These are phyloP conservation scores for Plantago coronopus DNA, from an alignment of 305 asterid genomes.

Conservation along the genomic window DNA sequence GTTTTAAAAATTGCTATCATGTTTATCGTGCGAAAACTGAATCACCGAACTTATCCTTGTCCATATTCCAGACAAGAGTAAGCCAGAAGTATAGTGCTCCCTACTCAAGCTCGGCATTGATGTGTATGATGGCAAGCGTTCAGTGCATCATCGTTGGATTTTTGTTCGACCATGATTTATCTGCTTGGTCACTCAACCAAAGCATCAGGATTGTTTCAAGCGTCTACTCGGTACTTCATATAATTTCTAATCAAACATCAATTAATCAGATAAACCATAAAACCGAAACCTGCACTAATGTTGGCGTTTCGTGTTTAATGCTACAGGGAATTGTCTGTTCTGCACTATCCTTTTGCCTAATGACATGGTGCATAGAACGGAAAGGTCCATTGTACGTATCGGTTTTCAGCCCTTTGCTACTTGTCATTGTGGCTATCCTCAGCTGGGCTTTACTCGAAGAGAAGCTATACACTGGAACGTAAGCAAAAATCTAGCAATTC, in stretches of 20 bases:
- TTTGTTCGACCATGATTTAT: slow-evolving; percentile 40
- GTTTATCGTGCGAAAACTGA: slow-evolving; percentile 1
- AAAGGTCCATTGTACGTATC: slow-evolving; percentile 89
- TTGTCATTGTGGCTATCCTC: slow-evolving; percentile 71
- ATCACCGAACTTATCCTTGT: background rate
- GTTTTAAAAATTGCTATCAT: background rate
- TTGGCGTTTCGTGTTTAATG: background rate
- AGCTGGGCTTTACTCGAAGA: slow-evolving; percentile 80
- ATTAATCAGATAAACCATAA: background rate
- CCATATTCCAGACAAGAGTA: slow-evolving; percentile 43
- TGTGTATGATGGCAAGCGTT: slow-evolving; percentile 69
- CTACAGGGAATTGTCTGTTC: slow-evolving; percentile 73
- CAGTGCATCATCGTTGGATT: slow-evolving; percentile 62
- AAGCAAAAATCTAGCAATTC: slow-evolving; percentile 21
- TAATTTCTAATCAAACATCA: background rate
- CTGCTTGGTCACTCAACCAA: slow-evolving; percentile 62
- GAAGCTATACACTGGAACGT: slow-evolving; percentile 68
- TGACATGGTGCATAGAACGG: slow-evolving; percentile 71
- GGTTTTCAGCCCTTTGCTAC: slow-evolving; percentile 77
- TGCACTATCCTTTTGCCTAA: slow-evolving; percentile 70
- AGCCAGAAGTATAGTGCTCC: slow-evolving; percentile 60
- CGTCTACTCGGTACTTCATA: slow-evolving; percentile 43
- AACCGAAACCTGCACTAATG: background rate
- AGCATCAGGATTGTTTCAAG: slow-evolving; percentile 56
- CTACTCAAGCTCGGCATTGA: slow-evolving; percentile 75